Evolutionary conservation across 75 land plant species (phyloP).

Genomic region (Cupressus sempervirens): DNA sequence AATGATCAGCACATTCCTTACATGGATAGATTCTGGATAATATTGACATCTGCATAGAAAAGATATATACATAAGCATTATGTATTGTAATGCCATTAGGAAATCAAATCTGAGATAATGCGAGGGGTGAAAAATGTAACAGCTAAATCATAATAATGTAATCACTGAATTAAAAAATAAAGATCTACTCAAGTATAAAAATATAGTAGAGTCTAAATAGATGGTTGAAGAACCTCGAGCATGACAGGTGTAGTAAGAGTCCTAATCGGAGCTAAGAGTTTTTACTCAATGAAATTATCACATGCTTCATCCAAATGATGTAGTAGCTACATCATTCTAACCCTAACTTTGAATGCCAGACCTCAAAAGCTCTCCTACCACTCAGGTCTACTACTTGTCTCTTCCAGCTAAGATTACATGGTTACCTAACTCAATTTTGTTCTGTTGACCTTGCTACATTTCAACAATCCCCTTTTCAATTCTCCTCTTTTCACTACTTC

Average conservation of each 20-base stretch:
- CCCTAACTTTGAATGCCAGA: neutral
- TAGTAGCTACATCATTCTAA: neutral
- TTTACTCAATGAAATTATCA: neutral
- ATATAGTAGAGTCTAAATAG: neutral
- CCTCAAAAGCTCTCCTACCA: neutral
- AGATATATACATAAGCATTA: neutral
- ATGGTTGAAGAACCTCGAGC: neutral
- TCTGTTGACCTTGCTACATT: neutral
- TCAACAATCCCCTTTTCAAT: neutral
- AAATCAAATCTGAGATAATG: neutral
- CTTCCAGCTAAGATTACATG: neutral
- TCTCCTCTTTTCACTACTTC: neutral
- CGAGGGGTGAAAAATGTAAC: neutral
- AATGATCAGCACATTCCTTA: slow-evolving; percentile 91
- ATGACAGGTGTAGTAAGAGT: neutral
- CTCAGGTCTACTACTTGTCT: neutral
- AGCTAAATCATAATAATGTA: neutral
- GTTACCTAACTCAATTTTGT: neutral
- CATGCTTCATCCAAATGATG: neutral
- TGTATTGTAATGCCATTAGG: neutral
- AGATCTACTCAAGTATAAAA: neutral
- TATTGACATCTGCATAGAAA: slow-evolving; percentile 78
- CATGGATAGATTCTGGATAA: slow-evolving; percentile 92
- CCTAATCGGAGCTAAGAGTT: neutral
- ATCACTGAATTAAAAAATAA: neutral